phyloP scores from a whole-genome alignment of 202 grass and related monocot genomes.

The Dendrocalamus latiflorus region DNA sequence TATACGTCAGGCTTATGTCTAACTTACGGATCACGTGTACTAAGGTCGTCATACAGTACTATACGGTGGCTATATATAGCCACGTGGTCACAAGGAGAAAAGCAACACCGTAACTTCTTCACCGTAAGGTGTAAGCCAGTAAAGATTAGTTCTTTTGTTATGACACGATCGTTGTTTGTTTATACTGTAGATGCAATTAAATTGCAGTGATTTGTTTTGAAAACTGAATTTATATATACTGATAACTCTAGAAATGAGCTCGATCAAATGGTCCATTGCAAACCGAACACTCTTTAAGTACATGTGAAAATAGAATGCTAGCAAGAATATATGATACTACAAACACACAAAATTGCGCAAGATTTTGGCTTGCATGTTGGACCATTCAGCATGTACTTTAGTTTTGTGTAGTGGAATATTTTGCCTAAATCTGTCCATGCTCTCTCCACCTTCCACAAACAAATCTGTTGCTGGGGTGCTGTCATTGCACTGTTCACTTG shows the following conservation, averaged over 20 bases:
- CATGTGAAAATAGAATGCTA: not conserved
- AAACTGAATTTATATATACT: not conserved
- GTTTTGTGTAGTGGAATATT: not conserved
- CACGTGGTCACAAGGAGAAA: too few species aligned
- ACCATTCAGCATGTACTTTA: not conserved
- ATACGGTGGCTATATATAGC: not conserved
- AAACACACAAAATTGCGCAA: not conserved
- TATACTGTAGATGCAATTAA: not conserved
- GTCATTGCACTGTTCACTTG: not conserved
- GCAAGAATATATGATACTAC: not conserved
- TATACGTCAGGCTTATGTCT: not conserved
- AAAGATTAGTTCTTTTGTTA: not conserved
- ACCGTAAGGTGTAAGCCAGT: too few species aligned
- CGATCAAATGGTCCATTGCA: too few species aligned
- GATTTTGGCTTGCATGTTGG: not conserved
- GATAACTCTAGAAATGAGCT: not conserved
- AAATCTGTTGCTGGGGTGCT: not conserved
- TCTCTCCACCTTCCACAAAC: not conserved
- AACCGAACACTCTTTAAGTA: too few species aligned
- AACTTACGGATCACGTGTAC: conserved; percentile 1
- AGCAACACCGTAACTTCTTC: too few species aligned
- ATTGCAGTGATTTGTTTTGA: not conserved
- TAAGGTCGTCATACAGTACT: not conserved
- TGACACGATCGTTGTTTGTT: not conserved
- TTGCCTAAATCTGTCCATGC: not conserved